Percentiles rank a stretch among this genome's conserved stretches.
Evolutionary conservation across 164 flowering plant genomes (phyloP).

Genomic region (Hamamelis virginiana): DNA sequence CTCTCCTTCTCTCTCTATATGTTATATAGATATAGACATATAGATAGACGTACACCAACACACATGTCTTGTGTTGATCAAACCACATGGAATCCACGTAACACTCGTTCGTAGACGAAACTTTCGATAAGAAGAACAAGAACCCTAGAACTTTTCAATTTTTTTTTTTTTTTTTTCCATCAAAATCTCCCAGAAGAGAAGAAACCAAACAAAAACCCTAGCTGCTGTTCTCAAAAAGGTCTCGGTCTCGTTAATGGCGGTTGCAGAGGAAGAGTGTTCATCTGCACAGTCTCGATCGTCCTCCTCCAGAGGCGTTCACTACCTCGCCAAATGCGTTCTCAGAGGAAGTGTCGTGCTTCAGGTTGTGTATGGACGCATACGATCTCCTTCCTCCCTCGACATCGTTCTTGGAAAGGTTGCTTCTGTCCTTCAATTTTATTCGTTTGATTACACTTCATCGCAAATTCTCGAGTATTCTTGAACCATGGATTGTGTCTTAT

Average conservation of each 20-base stretch:
- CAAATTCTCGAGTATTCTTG: no score
- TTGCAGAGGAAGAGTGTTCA: slow-evolving; percentile 58
- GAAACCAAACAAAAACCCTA: slow-evolving; percentile 19
- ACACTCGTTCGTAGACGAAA: no score
- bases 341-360: slow-evolving; percentile 81
- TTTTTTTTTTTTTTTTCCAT: no score
- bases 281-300: slow-evolving; percentile 34
- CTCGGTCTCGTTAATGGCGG: slow-evolving; percentile 71
- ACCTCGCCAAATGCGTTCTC: slow-evolving; percentile 82
- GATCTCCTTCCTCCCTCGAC: slow-evolving; percentile 67
- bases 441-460: neutral
- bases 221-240: neutral
- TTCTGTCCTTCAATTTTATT: neutral
- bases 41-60: no score
- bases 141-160: no score
- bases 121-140: no score
- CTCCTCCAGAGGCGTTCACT: slow-evolving; percentile 35
- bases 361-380: slow-evolving; percentile 69
- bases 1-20: no score
- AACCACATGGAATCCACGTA: no score
- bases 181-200: no score
- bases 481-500: no score
- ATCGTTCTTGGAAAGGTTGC: slow-evolving; percentile 87
- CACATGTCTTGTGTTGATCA: no score
- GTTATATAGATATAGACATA: no score